phyloP scores from a whole-genome alignment of 106 monocot species.

The Acorus calamus region DNA sequence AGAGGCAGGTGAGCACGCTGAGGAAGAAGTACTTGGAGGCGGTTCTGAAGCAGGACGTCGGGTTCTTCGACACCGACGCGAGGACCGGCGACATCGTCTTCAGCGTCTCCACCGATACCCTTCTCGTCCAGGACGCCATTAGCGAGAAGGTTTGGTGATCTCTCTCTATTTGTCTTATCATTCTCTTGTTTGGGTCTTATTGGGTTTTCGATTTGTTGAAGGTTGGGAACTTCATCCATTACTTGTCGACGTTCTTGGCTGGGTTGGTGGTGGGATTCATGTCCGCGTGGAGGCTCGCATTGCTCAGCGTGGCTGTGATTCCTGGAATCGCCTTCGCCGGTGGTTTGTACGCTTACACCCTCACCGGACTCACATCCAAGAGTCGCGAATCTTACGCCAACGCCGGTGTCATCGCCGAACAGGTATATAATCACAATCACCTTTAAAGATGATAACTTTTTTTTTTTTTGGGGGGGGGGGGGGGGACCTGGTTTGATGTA shows the following conservation, averaged over 20 bases:
- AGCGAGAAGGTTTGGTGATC: slow-evolving; percentile 73
- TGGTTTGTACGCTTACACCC: slow-evolving; percentile 87
- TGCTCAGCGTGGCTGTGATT: slow-evolving; percentile 95
- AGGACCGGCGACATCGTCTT: slow-evolving; percentile 97
- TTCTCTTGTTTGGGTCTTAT: neutral
- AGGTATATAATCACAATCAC: slow-evolving; percentile 29
- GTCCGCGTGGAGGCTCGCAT: slow-evolving; percentile 81
- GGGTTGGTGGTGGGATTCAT: slow-evolving; percentile 95
- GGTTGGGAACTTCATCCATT: slow-evolving; percentile 99
- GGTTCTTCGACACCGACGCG: slow-evolving; percentile 97
- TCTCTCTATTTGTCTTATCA: too few species aligned
- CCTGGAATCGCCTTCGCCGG: slow-evolving; percentile 97
- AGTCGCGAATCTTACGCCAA: slow-evolving; percentile 95
- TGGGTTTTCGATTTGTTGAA: slow-evolving; percentile 1
- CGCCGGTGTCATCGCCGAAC: slow-evolving; percentile 84
- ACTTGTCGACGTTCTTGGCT: slow-evolving; percentile 85
- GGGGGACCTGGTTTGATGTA: too few species aligned
- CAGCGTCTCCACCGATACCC: slow-evolving; percentile 91
- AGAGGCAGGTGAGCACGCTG: slow-evolving; percentile 83
- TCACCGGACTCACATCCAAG: slow-evolving; percentile 92
- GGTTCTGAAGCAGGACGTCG: slow-evolving; percentile 86
- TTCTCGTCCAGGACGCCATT: slow-evolving; percentile 96
- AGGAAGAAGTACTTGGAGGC: slow-evolving; percentile 75
- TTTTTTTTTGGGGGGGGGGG: slow-evolving; percentile 2
- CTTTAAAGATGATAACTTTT: neutral